Percentiles rank a stretch among this genome's conserved stretches.
Evolutionary conservation across 805 yeast species (phyloP).

Genomic region (Teunomyces gatunensis): DNA sequence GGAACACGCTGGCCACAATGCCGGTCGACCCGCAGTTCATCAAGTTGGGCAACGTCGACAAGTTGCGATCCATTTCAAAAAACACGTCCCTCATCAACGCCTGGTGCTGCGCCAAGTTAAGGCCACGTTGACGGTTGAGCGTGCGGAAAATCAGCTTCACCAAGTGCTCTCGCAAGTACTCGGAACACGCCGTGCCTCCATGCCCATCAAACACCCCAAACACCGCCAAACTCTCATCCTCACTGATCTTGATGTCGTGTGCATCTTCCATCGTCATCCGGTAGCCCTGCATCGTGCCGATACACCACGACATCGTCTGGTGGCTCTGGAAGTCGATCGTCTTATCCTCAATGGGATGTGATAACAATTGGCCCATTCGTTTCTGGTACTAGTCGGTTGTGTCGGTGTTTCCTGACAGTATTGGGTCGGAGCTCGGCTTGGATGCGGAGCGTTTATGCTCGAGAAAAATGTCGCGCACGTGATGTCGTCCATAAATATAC

Average conservation of each 20-base stretch:
- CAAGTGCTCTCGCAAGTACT: conserved; percentile 46
- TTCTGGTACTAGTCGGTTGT: neutral
- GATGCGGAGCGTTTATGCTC: neutral
- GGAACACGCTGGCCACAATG: conserved; percentile 29
- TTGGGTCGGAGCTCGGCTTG: neutral
- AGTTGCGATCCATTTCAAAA: conserved; percentile 34
- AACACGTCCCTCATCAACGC: conserved; percentile 29
- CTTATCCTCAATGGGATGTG: conserved; percentile 74
- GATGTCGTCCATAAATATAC: neutral
- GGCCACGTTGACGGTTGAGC: conserved; percentile 14
- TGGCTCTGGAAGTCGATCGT: conserved; percentile 47
- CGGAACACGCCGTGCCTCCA: conserved; percentile 67
- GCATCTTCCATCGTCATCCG: conserved; percentile 76
- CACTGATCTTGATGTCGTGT: conserved; percentile 51
- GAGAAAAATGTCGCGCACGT: neutral
- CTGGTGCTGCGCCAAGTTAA: conserved; percentile 13
- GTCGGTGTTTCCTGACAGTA: neutral
- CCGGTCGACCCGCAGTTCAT: conserved; percentile 45
- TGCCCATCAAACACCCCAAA: conserved; percentile 84
- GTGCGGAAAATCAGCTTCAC: conserved; percentile 33
- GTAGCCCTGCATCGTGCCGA: conserved; percentile 80
- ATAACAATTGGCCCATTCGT: conserved; percentile 68
- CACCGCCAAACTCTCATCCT: conserved; percentile 42
- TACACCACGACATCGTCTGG: conserved; percentile 51
- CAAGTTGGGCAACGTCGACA: conserved; percentile 22